Evolutionary conservation across 208 protist species (phyloP), one percentile per base, ranked within the genome.

Genomic region (Leishmania turanica): DNA sequence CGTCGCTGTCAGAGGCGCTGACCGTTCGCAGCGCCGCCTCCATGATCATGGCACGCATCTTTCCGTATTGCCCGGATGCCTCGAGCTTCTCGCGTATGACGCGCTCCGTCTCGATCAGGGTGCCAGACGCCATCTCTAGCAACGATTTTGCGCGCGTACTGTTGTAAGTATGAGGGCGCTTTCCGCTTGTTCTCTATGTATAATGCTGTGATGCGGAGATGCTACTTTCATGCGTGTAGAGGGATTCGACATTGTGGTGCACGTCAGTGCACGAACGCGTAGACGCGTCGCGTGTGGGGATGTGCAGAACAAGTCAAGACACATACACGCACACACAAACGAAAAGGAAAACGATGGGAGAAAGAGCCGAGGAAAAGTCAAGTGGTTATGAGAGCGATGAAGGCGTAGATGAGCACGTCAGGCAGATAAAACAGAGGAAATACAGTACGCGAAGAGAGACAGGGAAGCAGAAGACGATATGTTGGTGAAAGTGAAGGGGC

Each of bases 1-100:
- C 37, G 34, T 47, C 75, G 75, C 47, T 13, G 70, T 34, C 42
- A 7, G 13, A 40, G 31, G 54, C 40, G 13, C 53, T n/a, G 64
- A 92, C 83, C 9, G 84, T 79, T 79, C 89, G 88, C 54, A 97
- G 83, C 21, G 93, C 87, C 0, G 95, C 93, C 69, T 98, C 93
- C 62, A 95, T 90, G 60, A 98, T 90, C 95, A 98, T 97, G 47
- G 95, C 95, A 13, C 90, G 88, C 90, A 98, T 98, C 80, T 96
- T 96, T 47, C 84, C 88, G 19, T 95, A 84, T 83, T 97, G 89
- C 3, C 95, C 95, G 2, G 90, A 91, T 34, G 79, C 74, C 85
- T 96, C 92, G 58, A 98, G 85, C 64, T 84, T 88, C 69, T 94
- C 86, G 31, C 90, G 91, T 79, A 98, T 92, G n/a, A 90, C 62